Evolutionary conservation across 345 rosid genomes (phyloP).

Genomic region (Eucalyptus urophylla): DNA sequence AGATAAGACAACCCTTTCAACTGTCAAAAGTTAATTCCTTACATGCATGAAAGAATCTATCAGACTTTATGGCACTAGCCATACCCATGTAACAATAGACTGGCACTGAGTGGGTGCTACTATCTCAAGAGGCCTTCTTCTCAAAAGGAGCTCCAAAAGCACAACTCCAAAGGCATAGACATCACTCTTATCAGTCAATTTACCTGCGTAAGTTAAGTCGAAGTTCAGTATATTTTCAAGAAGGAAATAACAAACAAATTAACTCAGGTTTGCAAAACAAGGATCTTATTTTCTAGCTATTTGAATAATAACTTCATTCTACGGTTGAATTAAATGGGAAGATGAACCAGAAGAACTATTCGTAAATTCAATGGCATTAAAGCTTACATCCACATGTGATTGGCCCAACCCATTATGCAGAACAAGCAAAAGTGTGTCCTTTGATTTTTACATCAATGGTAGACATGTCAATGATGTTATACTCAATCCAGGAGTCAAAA

Average conservation of each 20-base stretch:
- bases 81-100: constrained; percentile 94
- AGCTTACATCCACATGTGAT: background rate
- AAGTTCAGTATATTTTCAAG: background rate
- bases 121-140: constrained; percentile 86
- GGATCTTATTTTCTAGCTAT: background rate
- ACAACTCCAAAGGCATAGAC: constrained; percentile 96
- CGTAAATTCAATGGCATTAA: background rate
- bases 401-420: background rate
- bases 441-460: background rate
- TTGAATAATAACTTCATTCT: background rate
- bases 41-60: background rate
- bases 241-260: background rate
- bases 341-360: background rate
- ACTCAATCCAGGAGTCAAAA: background rate
- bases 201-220: constrained; percentile 19
- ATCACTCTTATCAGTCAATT: constrained; percentile 89
- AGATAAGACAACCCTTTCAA: background rate
- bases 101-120: constrained; percentile 79
- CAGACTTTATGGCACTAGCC: background rate
- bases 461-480: background rate
- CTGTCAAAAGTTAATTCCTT: background rate
- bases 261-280: background rate
- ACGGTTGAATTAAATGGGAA: background rate
- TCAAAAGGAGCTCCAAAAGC: constrained; percentile 82
- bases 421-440: background rate